These are phyloP conservation scores for Chalaropsis thielavioides DNA, from an alignment of 2,329 filamentous ascomycete species.

Conservation along the genomic window DNA sequence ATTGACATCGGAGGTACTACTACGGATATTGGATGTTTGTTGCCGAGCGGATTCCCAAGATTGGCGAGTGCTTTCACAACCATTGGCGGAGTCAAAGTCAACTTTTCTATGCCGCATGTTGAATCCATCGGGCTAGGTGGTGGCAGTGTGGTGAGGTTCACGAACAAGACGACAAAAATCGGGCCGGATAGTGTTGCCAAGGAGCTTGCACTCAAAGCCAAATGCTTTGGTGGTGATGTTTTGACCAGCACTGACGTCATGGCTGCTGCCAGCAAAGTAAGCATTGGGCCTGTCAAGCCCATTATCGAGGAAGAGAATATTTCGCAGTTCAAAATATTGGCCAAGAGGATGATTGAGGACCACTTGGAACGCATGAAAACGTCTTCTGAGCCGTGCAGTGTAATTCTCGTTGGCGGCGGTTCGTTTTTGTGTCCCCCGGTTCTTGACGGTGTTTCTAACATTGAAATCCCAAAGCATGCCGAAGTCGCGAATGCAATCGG, in stretches of 20 bases:
- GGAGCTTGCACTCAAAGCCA: slow-evolving; percentile 18
- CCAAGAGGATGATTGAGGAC: slow-evolving; percentile 19
- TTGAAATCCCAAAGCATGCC: slow-evolving; percentile 19
- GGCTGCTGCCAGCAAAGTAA: slow-evolving; percentile 19
- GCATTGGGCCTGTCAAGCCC: slow-evolving; percentile 21
- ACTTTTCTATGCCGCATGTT: slow-evolving; percentile 21
- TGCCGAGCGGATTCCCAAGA: slow-evolving; percentile 21
- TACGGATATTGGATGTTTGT: slow-evolving; percentile 20
- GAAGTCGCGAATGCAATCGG: slow-evolving; percentile 21
- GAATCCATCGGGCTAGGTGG: slow-evolving; percentile 21
- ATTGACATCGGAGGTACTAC: slow-evolving; percentile 22
- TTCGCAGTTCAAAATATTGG: slow-evolving; percentile 10
- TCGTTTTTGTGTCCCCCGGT: slow-evolving; percentile 19
- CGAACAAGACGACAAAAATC: slow-evolving; percentile 20
- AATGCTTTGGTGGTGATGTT: slow-evolving; percentile 20
- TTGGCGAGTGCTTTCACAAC: slow-evolving; percentile 20
- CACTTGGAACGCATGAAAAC: slow-evolving; percentile 21
- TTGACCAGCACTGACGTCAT: slow-evolving; percentile 22
- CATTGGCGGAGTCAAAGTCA: slow-evolving; percentile 21
- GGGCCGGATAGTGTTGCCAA: slow-evolving; percentile 23
- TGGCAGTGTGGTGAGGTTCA: slow-evolving; percentile 19
- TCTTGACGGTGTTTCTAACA: slow-evolving; percentile 19
- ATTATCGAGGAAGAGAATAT: slow-evolving; percentile 20
- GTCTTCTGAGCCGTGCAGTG: slow-evolving; percentile 19
- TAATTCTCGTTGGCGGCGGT: slow-evolving; percentile 21